A percentile compares a stretch with the other conserved stretches of the same genome.
phyloP scores from a whole-genome alignment of 2,329 filamentous ascomycete genomes.

The Pseudohalonectria lignicola region DNA sequence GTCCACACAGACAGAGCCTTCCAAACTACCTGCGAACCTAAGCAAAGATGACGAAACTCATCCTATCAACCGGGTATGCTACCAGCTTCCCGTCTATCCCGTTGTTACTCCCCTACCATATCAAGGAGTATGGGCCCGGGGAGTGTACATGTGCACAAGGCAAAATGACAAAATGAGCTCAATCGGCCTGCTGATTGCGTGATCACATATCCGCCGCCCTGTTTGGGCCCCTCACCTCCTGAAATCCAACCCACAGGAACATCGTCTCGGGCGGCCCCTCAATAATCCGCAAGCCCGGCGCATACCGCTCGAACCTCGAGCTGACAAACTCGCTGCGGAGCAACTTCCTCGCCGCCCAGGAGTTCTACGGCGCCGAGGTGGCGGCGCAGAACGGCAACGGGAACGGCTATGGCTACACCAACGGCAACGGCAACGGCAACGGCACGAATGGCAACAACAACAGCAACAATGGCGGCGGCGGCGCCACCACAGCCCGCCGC shows the following conservation, averaged over 20 bases:
- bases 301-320: conserved; percentile 84
- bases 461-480: conserved; percentile 12
- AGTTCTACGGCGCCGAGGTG: conserved; percentile 35
- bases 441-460: not conserved
- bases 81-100: too few relatives aligned
- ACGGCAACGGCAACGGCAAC: conserved; percentile 10
- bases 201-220: conserved; percentile 3
- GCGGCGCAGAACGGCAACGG: conserved; percentile 16
- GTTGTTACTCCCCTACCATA: too few relatives aligned
- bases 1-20: not conserved
- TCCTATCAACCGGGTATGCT: conserved; percentile 76
- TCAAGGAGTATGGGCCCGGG: too few relatives aligned
- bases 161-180: conserved; percentile 3
- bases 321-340: conserved; percentile 78
- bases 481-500: conserved; percentile 14
- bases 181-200: conserved; percentile 13
- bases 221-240: conserved; percentile 7
- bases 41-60: conserved; percentile 59
- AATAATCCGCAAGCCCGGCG: conserved; percentile 67
- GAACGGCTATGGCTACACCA: too few relatives aligned
- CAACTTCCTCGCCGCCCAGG: conserved; percentile 68
- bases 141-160: too few relatives aligned
- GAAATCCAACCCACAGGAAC: conserved; percentile 44
- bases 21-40: not conserved
- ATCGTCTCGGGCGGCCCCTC: conserved; percentile 77